Base-by-base conservation (phyloP, 129 eudicot species). In the Lonicera japonica region DNA sequence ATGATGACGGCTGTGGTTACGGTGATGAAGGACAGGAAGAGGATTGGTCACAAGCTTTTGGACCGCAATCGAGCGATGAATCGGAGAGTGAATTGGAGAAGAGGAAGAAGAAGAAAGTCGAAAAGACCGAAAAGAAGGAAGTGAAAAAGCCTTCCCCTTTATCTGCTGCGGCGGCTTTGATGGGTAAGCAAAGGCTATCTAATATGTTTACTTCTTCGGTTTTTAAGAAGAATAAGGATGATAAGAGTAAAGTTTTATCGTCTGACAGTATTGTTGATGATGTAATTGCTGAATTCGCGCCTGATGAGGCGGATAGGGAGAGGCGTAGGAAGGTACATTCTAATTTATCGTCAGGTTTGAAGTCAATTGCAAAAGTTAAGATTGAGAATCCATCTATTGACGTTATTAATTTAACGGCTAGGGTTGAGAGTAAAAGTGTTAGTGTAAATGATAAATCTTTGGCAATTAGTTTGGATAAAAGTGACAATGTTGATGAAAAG, bases 161-260 rank as follows among this genome's bases (percentile, higher is more conserved):
- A 15, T 74, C 86, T 5, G 82, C 94, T 19, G 98, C 95, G 4
- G 94, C 95, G 21, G 90, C 98, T 40, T 65, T 84, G 60, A 87
- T 91, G 98, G 96, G 95, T 60, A 91, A 82, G 76, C 95, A 87
- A 50, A 64, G 86, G 73, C 76, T 91, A 12, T 87, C 95, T 16
- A 82, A 51, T 22, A 77, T 91, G 96, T 87, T 84, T 52, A 91
- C 95, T 14, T 78, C 90, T 16, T 82, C 90, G 1, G 88, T 82
- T 47, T 84, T 91, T 61, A 87, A 80, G 79, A 91, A 82, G 68
- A 79, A 63, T 20, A 76, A 50, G 58, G 82, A 75, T 21, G 77
- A 69, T 43, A 76, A 64, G 56, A 67, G 57, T 50, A 73, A 63
- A 34, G 60, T 63, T 56, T 38, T 63, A 29, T 76, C 77, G 50